These are phyloP conservation scores for Wallacemonas sp. DNA, from an alignment of 208 protist species.

Conservation along the genomic window DNA sequence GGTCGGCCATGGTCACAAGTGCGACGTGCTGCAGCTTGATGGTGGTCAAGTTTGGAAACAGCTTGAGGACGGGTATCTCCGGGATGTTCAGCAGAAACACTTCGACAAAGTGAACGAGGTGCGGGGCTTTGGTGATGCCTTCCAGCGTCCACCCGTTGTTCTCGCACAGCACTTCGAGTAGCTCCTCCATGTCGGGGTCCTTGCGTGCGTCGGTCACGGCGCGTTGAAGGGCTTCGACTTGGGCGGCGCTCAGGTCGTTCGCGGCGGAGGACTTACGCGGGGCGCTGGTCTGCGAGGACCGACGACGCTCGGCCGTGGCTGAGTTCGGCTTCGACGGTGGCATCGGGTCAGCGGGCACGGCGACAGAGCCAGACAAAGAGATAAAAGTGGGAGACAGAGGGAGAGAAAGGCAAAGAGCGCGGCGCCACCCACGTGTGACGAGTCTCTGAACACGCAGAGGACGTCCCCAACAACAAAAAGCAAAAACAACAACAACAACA, in stretches of 20 bases:
- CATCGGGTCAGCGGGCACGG: too few species aligned
- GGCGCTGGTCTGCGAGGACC: background rate
- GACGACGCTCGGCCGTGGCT: background rate
- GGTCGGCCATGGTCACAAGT: slow-evolving; percentile 65
- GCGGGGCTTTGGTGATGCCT: slow-evolving; percentile 50
- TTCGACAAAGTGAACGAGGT: slow-evolving; percentile 71
- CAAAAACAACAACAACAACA: too few species aligned
- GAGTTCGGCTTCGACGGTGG: background rate
- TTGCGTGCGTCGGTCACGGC: slow-evolving; percentile 40
- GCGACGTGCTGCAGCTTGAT: slow-evolving; percentile 82
- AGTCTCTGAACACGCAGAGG: too few species aligned
- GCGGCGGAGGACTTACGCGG: background rate
- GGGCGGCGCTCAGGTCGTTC: slow-evolving; percentile 23
- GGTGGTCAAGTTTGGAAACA: slow-evolving; percentile 76
- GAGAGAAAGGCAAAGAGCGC: too few species aligned
- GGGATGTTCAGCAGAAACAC: slow-evolving; percentile 82
- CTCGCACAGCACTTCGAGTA: slow-evolving; percentile 70
- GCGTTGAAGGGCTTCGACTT: slow-evolving; percentile 52
- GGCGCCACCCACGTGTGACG: too few species aligned
- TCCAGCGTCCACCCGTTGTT: slow-evolving; percentile 85
- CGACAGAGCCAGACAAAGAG: background rate
- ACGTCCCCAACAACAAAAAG: too few species aligned
- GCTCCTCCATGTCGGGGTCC: slow-evolving; percentile 49
- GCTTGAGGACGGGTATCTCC: slow-evolving; percentile 49
- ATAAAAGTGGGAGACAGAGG: too few species aligned